Evolutionary conservation across 192 early-diverging fungal species (phyloP).

Genomic region (Phlyctochytrium planicorne): DNA sequence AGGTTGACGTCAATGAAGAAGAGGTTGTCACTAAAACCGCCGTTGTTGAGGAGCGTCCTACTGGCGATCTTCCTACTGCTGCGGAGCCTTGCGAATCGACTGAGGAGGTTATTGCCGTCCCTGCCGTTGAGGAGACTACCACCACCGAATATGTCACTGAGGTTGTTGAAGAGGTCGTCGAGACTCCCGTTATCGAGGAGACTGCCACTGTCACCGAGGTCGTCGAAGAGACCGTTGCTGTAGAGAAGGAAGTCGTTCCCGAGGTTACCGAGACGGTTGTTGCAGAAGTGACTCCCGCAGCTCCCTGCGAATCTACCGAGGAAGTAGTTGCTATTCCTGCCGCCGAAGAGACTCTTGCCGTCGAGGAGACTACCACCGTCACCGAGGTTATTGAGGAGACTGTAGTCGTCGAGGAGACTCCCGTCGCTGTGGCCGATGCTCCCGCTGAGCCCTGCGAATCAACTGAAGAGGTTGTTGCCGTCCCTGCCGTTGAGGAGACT

Average conservation of each 20-base stretch:
- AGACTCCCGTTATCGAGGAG: too few species aligned
- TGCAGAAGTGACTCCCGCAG: not conserved
- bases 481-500: not conserved
- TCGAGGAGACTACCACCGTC: constrained; percentile 2
- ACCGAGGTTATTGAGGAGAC: not conserved
- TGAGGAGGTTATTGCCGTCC: too few species aligned
- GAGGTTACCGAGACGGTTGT: constrained; percentile 3
- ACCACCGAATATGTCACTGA: not conserved
- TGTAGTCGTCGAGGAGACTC: not conserved
- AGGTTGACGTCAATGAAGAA: not conserved
- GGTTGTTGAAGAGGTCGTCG: not conserved
- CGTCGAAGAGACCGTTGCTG: too few species aligned
- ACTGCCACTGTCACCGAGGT: too few species aligned
- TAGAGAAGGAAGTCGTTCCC: not conserved
- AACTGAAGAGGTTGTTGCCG: too few species aligned
- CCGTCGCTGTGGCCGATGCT: not conserved
- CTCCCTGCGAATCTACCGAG: too few species aligned
- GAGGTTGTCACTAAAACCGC: not conserved
- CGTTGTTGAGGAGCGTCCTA: too few species aligned
- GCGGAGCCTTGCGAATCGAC: too few species aligned
- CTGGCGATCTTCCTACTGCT: too few species aligned
- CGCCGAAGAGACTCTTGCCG: not conserved
- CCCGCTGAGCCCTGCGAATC: too few species aligned
- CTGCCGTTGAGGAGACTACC: not conserved
- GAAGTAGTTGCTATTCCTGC: too few species aligned